These are phyloP conservation scores for Apophysomyces elegans DNA, from an alignment of 371 early-diverging fungal genomes.

Conservation along the genomic window DNA sequence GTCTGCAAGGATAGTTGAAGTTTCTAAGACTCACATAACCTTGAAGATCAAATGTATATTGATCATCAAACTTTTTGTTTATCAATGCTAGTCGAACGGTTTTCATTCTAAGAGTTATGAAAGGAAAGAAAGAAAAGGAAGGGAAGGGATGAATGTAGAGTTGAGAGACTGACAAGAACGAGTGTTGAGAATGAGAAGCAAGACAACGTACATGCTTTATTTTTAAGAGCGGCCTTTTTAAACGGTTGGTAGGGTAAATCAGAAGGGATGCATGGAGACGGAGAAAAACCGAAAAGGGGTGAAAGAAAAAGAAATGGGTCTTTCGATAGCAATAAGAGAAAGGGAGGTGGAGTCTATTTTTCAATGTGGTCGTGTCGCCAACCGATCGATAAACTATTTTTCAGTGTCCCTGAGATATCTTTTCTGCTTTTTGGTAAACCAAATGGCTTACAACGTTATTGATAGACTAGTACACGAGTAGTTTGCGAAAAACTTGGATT, in stretches of 20 bases:
- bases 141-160: not conserved
- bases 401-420: too few relatives aligned
- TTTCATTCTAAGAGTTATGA: conserved; percentile 33
- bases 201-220: not conserved
- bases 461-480: too few relatives aligned
- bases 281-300: conserved; percentile 2
- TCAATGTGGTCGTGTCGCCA: not conserved
- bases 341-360: conserved; percentile 5
- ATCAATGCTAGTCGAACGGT: conserved; percentile 37
- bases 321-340: not conserved
- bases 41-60: conserved; percentile 55
- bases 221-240: not conserved
- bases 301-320: not conserved
- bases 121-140: conserved; percentile 11
- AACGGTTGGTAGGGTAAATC: not conserved
- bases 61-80: conserved; percentile 47
- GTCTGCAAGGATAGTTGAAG: not conserved
- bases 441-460: too few relatives aligned
- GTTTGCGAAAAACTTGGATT: too few relatives aligned
- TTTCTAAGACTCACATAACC: conserved; percentile 33
- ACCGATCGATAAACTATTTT: not conserved
- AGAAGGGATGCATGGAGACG: conserved; percentile 9
- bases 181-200: not conserved
- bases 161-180: not conserved
- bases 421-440: too few relatives aligned